phyloP scores from a whole-genome alignment of 768 basidiomycete genomes.

The Boletus speciosus region DNA sequence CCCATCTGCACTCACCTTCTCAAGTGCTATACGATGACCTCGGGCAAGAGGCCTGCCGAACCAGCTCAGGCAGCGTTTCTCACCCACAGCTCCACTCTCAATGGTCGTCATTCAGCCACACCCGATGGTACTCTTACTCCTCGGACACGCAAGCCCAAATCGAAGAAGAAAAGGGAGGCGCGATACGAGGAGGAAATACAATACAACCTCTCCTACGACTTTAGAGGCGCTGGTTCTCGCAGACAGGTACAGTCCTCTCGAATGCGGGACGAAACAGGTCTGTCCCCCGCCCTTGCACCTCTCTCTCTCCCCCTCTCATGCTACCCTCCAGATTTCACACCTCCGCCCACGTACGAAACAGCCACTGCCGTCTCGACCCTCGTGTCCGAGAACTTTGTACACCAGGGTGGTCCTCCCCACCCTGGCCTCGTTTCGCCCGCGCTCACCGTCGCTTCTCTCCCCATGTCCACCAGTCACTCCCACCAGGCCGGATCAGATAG shows the following conservation, averaged over 20 bases:
- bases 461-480: slow-evolving; percentile 8
- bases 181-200: slow-evolving; percentile 44
- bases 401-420: slow-evolving; percentile 25
- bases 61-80: slow-evolving; percentile 44
- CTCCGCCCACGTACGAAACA: slow-evolving; percentile 71
- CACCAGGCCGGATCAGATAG: slow-evolving; percentile 19
- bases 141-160: slow-evolving; percentile 32
- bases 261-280: slow-evolving; percentile 33
- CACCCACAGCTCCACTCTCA: slow-evolving; percentile 52
- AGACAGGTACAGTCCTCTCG: slow-evolving; percentile 25
- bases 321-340: slow-evolving; percentile 53
- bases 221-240: slow-evolving; percentile 31
- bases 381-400: slow-evolving; percentile 39
- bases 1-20: slow-evolving; percentile 32
- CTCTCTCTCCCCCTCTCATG: slow-evolving; percentile 14
- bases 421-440: slow-evolving; percentile 23
- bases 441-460: slow-evolving; percentile 26
- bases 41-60: slow-evolving; percentile 32
- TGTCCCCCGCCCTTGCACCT: slow-evolving; percentile 1
- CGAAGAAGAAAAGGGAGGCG: slow-evolving; percentile 43
- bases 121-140: slow-evolving; percentile 47
- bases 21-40: slow-evolving; percentile 35
- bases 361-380: slow-evolving; percentile 42
- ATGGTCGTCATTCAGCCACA: slow-evolving; percentile 44
- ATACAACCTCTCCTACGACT: slow-evolving; percentile 30